phyloP scores from a whole-genome alignment of 2,329 filamentous ascomycete genomes.

The Colletotrichum musicola region DNA sequence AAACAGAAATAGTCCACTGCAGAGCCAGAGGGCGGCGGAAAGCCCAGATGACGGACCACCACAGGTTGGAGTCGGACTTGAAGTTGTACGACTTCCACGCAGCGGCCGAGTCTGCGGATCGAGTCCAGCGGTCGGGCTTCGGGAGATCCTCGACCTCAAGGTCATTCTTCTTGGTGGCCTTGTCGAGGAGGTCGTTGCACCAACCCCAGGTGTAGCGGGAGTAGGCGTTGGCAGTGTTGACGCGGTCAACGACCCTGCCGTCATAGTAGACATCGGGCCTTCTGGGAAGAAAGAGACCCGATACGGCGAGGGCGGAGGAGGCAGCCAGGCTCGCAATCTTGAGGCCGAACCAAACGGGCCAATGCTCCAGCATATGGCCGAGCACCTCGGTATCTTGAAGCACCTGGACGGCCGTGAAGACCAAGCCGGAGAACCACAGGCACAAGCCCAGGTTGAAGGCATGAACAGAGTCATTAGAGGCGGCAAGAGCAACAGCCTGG shows the following conservation, averaged over 20 bases:
- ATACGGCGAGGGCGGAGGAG: constrained; percentile 58
- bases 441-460: constrained; percentile 67
- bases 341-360: constrained; percentile 55
- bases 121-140: constrained; percentile 67
- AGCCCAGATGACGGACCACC: constrained; percentile 69
- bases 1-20: constrained; percentile 70
- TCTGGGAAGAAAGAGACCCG: constrained; percentile 71
- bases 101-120: constrained; percentile 62
- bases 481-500: constrained; percentile 64
- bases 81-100: constrained; percentile 64
- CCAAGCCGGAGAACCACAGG: constrained; percentile 60
- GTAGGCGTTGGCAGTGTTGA: constrained; percentile 72
- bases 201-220: constrained; percentile 76
- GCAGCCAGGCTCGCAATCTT: constrained; percentile 61
- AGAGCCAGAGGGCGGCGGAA: constrained; percentile 68
- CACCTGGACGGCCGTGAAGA: constrained; percentile 58
- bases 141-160: constrained; percentile 74
- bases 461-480: constrained; percentile 63
- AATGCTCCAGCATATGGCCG: constrained; percentile 49
- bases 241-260: constrained; percentile 71
- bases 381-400: constrained; percentile 58
- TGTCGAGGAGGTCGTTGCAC: constrained; percentile 66
- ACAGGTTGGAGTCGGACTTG: constrained; percentile 57
- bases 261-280: constrained; percentile 75
- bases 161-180: constrained; percentile 68